Evolutionary conservation across 108 stramenopile species (phyloP).

Genomic region (Nitzschia palea): DNA sequence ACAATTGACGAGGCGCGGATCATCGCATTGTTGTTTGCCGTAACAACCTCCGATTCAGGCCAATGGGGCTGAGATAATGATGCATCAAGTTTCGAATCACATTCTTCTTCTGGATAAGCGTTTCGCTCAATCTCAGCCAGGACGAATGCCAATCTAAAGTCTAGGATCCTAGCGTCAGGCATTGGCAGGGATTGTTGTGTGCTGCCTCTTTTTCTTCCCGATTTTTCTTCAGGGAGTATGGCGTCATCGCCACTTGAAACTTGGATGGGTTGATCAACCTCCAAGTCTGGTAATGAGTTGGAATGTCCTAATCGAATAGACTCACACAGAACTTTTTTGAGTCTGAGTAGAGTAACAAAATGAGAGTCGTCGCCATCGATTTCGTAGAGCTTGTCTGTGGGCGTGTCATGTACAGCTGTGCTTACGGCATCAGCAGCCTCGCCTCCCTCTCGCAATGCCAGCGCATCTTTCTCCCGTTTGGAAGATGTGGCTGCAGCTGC

Average conservation of each 20-base stretch:
- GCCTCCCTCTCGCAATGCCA: conserved; percentile 42
- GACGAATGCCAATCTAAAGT: conserved; percentile 53
- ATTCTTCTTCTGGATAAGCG: background rate
- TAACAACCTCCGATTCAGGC: conserved; percentile 22
- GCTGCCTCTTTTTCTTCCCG: conserved; percentile 11
- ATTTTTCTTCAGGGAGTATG: conserved; percentile 2
- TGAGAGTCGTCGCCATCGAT: conserved; percentile 40
- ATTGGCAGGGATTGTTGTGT: conserved; percentile 44
- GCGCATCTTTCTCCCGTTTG: conserved; percentile 44
- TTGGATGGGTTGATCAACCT: background rate
- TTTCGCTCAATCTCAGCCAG: conserved; percentile 47
- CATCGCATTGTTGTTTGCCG: conserved; percentile 18
- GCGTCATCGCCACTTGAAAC: background rate
- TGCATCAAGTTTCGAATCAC: background rate
- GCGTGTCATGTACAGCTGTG: conserved; percentile 33
- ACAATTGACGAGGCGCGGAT: conserved; percentile 3
- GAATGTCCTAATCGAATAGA: background rate
- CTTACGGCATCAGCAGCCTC: conserved; percentile 39
- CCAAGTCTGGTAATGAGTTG: background rate
- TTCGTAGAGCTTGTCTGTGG: conserved; percentile 39
- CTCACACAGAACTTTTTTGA: conserved; percentile 12
- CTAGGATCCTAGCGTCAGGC: conserved; percentile 70
- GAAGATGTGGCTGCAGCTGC: conserved; percentile 65
- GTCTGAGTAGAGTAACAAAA: conserved; percentile 34
- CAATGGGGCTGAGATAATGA: conserved; percentile 10